phyloP scores from a whole-genome alignment of 2,329 filamentous ascomycete species.

The Fonsecaea monophora region DNA sequence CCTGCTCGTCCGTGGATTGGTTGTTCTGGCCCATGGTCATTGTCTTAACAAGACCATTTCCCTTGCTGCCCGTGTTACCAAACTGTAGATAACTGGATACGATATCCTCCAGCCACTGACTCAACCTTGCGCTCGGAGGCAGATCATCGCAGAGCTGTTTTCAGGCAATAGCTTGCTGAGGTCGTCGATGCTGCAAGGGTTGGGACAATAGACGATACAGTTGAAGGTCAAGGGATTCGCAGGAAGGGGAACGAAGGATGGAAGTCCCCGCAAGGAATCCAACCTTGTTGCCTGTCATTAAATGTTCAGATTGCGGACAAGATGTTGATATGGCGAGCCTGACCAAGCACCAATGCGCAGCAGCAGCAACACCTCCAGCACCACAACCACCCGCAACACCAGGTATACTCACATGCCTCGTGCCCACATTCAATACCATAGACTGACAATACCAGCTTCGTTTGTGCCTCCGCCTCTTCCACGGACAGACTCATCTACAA shows the following conservation, averaged over 20 bases:
- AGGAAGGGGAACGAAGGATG: constrained; percentile 32
- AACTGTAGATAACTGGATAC: constrained; percentile 27
- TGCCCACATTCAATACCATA: constrained; percentile 11
- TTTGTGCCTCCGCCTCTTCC: constrained; percentile 26
- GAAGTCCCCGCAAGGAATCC: constrained; percentile 58
- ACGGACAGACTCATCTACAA: constrained; percentile 30
- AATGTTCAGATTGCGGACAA: constrained; percentile 79
- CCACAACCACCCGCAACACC: constrained; percentile 40
- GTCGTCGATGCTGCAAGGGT: neutral
- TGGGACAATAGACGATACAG: neutral
- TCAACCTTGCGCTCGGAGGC: constrained; percentile 1
- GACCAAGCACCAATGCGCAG: constrained; percentile 79
- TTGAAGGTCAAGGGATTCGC: neutral
- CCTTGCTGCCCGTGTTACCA: constrained; percentile 3
- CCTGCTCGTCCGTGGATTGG: constrained; percentile 16
- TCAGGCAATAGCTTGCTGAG: constrained; percentile 8
- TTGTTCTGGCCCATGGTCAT: constrained; percentile 14
- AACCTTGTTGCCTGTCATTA: constrained; percentile 79
- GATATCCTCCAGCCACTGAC: constrained; percentile 16
- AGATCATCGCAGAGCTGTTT: neutral
- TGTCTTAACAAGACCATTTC: constrained; percentile 21
- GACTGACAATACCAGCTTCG: constrained; percentile 25
- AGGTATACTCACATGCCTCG: constrained; percentile 45
- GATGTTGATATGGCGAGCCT: constrained; percentile 84
- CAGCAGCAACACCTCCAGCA: constrained; percentile 28